Conservation (phyloP, 768 basidiomycete species). For the Gelatoporia subvermispora region DNA sequence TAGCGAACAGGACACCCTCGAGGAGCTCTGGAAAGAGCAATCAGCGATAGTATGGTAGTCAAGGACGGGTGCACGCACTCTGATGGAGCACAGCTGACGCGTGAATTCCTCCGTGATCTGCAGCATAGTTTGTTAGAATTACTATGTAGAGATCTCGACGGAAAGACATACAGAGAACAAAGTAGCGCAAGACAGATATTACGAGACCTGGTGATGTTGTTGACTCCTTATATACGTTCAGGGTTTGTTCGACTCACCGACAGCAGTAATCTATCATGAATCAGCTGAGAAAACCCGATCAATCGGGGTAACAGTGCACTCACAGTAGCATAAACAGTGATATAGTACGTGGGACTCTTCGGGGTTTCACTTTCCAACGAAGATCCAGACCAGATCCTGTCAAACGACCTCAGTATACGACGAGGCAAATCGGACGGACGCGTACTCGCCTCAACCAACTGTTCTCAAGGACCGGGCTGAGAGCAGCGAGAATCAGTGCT, state of each 20-base stretch:
- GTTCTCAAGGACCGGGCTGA: constrained; percentile 43
- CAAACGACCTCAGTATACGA: too few species aligned
- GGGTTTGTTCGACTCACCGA: constrained; percentile 23
- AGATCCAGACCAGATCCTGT: constrained; percentile 38
- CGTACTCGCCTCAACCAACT: constrained; percentile 37
- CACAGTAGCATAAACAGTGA: constrained; percentile 66
- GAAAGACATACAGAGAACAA: constrained; percentile 58
- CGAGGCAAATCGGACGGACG: neutral
- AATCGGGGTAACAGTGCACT: constrained; percentile 12
- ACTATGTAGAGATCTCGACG: neutral
- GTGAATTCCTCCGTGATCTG: constrained; percentile 64
- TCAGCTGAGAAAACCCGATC: too few species aligned
- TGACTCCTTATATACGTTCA: too few species aligned
- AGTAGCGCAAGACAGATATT: constrained; percentile 58
- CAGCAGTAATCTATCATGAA: constrained; percentile 32
- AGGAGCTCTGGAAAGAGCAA: constrained; percentile 36
- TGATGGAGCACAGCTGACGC: constrained; percentile 80
- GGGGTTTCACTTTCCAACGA: constrained; percentile 16
- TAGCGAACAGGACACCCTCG: constrained; percentile 84
- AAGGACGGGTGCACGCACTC: constrained; percentile 35
- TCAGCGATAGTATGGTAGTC: neutral
- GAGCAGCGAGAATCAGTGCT: constrained; percentile 32
- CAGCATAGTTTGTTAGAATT: constrained; percentile 16
- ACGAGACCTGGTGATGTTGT: constrained; percentile 35
- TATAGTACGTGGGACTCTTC: constrained; percentile 46